Base-by-base conservation (phyloP, 202 grass and related monocot species). In the Digitaria exilis region DNA sequence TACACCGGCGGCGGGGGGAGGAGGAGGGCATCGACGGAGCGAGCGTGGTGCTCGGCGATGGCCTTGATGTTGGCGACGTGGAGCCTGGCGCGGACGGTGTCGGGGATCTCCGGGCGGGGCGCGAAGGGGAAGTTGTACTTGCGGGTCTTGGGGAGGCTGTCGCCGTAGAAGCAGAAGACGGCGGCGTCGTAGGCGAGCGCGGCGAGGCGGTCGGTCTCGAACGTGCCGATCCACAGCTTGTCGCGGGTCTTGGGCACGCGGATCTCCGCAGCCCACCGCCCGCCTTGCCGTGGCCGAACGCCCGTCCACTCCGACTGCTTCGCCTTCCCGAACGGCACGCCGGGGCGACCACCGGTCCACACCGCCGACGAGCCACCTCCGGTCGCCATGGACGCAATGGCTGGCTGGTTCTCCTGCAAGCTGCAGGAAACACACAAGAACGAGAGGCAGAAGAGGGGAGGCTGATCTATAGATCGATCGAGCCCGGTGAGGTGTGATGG, bases 181-280 rank as follows among this genome's bases (percentile, higher is more conserved):
- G 76, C 76, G 76, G 43, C 76, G 58, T 78, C 58, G 42, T 78
- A 78, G 19, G 76, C 76, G 28, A 32, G 76, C 28, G 59, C 76
- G 28, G 76, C 76, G 28, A 69, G 24, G 15, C 68, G 44, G 43
- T n/a, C 24, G 68, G 7, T 65, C 19, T 1, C 4, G 59, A 78
- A 78, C 9, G 59, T 78, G 76, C 76, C 76, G 76, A 78, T 65
- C 76, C 76, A 78, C 76, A 78, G 6, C 58, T 63, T 63, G 10
- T 50, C 43, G 2, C 76, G 59, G 17, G 76, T 50, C 10, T 11
- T 12, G 58, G 76, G 76, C 28, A 46, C 0, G 59, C 76, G 76
- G 73, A 76, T 56, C 73, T 76, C 73, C n/a, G 54, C 7, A 34
- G 75, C 58, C 59, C 59, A 78, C 1, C 75, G 75, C 0, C 43